Base-by-base conservation (phyloP, 768 basidiomycete genomes). In the Lepiota subincarnata region DNA sequence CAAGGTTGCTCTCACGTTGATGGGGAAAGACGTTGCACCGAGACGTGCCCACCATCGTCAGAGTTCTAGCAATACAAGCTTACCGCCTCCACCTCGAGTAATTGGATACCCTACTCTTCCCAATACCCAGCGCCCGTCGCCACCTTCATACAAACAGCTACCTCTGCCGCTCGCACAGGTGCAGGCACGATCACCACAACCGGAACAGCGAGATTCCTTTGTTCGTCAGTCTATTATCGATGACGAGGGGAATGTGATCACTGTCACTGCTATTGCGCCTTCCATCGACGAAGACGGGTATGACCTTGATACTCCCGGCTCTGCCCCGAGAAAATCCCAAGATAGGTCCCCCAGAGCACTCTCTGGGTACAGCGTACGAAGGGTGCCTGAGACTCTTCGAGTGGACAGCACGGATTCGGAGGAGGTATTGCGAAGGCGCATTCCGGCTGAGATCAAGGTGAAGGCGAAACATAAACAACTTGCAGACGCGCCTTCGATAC, bases 361-460 rank as follows among this genome's bases (percentile, higher is more conserved):
- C 37, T 66, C 64, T 6, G 57, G 60, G 38, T 55, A 58, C 37
- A 66, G 66, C 58, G 64, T 68, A 55, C 64, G 66, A n/a, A 66
- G 67, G 24, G 72, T 74, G 31, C 61, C 65, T 2, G 77, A 80
- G 53, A 73, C 70, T 19, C 55, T 78, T 20, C 66, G 70, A 58
- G 68, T 73, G 18, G 56, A 60, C 34, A 57, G 52, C 44, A 56
- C 60, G 26, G 55, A 57, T 45, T 54, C 55, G 38, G 60, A 59
- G 38, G 59, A 62, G 50, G 57, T 58, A 19, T 50, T 58, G 31
- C 44, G 54, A 14, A 56, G 37, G 34, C 50, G 60, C 16, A 53
- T 47, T 16, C 51, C 48, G 2, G 53, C 49, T 35, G 45, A 53
- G n/a, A 43, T 55, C 31, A 60, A 42, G 55, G 57, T 57, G 48